A percentile compares a stretch with the other conserved stretches of the same genome.
Evolutionary conservation across 108 stramenopile species (phyloP).

Genomic region (Chaetoceros muelleri): DNA sequence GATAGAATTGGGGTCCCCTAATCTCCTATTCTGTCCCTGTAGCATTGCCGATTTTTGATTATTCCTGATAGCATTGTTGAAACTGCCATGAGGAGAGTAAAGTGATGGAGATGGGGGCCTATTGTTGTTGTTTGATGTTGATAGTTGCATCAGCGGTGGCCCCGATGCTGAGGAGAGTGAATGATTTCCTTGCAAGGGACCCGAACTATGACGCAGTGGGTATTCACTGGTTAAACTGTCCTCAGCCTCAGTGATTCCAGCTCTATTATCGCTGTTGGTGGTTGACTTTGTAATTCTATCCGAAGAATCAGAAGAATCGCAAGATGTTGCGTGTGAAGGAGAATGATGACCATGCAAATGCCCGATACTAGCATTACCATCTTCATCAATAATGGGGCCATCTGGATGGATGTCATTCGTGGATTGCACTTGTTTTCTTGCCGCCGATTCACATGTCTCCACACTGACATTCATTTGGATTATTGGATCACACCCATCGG

Average conservation of each 20-base stretch:
- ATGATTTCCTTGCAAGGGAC: background rate
- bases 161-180: no score
- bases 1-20: background rate
- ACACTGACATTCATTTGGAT: background rate
- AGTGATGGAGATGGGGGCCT: background rate
- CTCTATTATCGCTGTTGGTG: background rate
- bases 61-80: background rate
- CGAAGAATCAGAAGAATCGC: background rate
- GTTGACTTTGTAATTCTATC: background rate
- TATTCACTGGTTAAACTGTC: background rate
- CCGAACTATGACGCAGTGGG: background rate
- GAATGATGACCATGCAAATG: background rate
- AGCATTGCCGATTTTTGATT: background rate
- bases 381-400: background rate
- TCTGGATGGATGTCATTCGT: no score
- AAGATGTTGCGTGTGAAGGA: background rate
- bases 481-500: slow-evolving; percentile 1
- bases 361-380: background rate
- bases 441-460: background rate
- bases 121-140: background rate
- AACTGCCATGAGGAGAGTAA: background rate
- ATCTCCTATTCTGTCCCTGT: background rate
- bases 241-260: background rate
- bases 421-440: background rate
- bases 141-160: background rate